Evolutionary conservation across 108 stramenopile species (phyloP).

Genomic region (Parietichytrium sp.): DNA sequence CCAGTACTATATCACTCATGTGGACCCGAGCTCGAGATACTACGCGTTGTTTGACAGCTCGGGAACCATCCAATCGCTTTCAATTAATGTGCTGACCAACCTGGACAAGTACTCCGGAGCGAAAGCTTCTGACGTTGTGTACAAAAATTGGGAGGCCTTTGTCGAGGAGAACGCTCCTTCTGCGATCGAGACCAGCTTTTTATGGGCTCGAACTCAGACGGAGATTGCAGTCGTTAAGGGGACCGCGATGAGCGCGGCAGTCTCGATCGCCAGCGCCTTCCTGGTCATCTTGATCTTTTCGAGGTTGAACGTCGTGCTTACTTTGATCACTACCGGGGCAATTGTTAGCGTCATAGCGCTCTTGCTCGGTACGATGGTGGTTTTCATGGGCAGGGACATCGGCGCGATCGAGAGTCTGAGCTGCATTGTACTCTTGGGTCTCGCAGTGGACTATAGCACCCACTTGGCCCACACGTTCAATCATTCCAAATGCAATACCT

Average conservation of each 20-base stretch:
- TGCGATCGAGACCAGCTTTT: background rate
- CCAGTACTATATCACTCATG: background rate
- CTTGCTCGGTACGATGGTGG: background rate
- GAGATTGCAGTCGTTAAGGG: background rate
- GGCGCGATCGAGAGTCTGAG: slow-evolving; percentile 26
- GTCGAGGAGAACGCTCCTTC: background rate
- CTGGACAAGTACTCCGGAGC: background rate
- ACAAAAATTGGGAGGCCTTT: background rate
- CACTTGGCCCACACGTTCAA: slow-evolving; percentile 24
- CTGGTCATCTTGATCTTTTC: background rate
- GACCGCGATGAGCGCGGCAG: background rate
- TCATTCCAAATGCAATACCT: background rate
- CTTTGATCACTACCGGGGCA: background rate
- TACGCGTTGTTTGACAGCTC: background rate
- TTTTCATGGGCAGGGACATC: background rate
- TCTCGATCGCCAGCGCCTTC: background rate
- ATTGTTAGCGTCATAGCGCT: background rate
- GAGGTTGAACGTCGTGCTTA: background rate
- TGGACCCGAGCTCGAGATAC: background rate
- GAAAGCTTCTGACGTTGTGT: background rate
- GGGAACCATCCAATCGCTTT: background rate
- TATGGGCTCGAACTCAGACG: slow-evolving; percentile 33
- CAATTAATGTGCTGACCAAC: slow-evolving; percentile 28
- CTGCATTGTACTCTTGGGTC: background rate
- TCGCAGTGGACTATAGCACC: slow-evolving; percentile 5